Conservation (phyloP, 2,329 filamentous ascomycete species). For the Ophiocordyceps robertsii region DNA sequence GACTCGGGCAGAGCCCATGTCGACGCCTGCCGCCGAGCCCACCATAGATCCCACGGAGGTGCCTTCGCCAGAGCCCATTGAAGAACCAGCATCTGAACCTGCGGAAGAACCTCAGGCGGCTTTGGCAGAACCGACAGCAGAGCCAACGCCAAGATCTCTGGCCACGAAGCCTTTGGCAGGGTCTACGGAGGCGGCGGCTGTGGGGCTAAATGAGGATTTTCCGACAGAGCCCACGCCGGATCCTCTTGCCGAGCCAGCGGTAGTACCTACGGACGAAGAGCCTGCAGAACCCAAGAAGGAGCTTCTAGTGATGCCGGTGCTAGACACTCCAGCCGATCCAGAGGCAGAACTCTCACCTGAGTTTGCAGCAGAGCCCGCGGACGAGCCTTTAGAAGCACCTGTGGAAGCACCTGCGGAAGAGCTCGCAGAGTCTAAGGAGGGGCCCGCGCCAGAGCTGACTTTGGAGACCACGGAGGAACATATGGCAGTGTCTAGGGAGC, state of each 20-base stretch:
- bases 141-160: no score
- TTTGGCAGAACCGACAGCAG: not conserved
- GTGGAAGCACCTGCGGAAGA: not conserved
- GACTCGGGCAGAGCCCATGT: no score
- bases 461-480: not conserved
- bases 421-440: not conserved
- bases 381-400: no score
- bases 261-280: not conserved
- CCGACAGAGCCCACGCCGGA: not conserved
- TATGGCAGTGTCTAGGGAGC: not conserved
- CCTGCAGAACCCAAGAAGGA: no score
- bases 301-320: no score
- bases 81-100: not conserved
- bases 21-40: no score
- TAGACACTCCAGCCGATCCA: no score
- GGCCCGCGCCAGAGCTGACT: not conserved
- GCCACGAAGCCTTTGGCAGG: not conserved
- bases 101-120: not conserved
- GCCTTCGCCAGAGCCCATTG: not conserved
- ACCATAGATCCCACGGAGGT: no score
- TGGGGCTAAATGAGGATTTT: not conserved
- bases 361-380: no score
- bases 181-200: not conserved
- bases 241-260: not conserved
- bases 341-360: not conserved